phyloP scores from a whole-genome alignment of 257 asterid species.

The Verbena officinalis region DNA sequence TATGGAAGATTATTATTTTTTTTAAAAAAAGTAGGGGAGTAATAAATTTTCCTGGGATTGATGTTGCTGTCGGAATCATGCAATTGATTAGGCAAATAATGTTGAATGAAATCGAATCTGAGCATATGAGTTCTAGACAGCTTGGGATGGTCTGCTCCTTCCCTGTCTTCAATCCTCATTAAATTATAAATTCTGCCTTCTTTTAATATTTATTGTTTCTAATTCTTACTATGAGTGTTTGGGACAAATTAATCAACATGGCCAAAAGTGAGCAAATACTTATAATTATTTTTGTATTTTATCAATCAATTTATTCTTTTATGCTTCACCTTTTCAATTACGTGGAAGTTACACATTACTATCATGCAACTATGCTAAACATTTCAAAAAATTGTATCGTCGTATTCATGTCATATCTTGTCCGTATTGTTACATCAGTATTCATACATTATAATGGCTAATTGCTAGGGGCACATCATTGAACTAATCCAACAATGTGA shows the following conservation, averaged over 20 bases:
- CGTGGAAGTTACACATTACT: too few relatives aligned
- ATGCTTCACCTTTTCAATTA: too few relatives aligned
- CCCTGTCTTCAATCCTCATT: slow-evolving; percentile 44
- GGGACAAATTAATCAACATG: neutral
- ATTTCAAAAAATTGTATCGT: too few relatives aligned
- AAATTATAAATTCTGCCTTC: neutral
- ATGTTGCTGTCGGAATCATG: slow-evolving; percentile 60
- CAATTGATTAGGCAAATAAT: slow-evolving; percentile 56
- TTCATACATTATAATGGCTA: too few relatives aligned
- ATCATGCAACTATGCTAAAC: too few relatives aligned
- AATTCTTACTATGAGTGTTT: neutral
- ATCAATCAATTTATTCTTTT: too few relatives aligned
- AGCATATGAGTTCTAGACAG: slow-evolving; percentile 65
- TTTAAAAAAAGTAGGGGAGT: neutral
- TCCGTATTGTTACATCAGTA: too few relatives aligned
- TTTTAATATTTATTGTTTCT: neutral
- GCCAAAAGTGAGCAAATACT: neutral
- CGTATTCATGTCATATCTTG: too few relatives aligned
- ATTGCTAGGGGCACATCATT: slow-evolving; percentile 20
- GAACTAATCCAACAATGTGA: slow-evolving; percentile 32
- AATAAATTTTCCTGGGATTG: slow-evolving; percentile 30
- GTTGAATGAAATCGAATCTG: slow-evolving; percentile 68
- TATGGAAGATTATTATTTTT: too few relatives aligned
- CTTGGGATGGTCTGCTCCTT: slow-evolving; percentile 57
- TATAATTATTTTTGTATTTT: too few relatives aligned